A percentile compares a stretch with the other conserved stretches of the same genome.
phyloP scores from a whole-genome alignment of 225 moss, liverwort and hornwort genomes.

The Thuidium tamariscinum region DNA sequence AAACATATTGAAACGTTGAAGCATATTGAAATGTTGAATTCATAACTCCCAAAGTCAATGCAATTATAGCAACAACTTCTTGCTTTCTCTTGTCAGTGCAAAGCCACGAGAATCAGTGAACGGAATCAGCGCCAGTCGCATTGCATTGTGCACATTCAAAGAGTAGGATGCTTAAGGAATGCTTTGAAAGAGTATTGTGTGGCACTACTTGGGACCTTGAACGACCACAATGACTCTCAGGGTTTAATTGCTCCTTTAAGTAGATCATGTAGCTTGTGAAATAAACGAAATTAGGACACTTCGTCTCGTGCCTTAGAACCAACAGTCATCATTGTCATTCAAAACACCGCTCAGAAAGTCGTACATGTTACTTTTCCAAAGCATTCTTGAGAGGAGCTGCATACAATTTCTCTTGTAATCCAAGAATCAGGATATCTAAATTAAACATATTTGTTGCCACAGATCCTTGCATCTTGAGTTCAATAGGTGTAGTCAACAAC shows the following conservation, averaged over 20 bases:
- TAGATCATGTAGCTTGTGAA: neutral
- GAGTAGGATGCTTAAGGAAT: neutral
- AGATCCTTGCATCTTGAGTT: neutral
- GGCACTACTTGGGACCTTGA: too few relatives aligned
- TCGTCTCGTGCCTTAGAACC: neutral
- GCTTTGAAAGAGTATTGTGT: neutral
- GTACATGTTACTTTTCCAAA: neutral
- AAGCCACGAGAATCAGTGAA: neutral
- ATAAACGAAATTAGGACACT: neutral
- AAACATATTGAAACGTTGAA: too few relatives aligned
- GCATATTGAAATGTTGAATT: too few relatives aligned
- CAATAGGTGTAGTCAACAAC: neutral
- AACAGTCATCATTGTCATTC: neutral
- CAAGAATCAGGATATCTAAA: neutral
- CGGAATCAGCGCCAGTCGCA: neutral
- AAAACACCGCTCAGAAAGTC: too few relatives aligned
- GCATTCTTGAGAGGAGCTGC: neutral
- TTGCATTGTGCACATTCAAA: neutral
- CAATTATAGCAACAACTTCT: too few relatives aligned
- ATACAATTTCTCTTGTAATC: neutral
- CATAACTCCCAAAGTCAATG: too few relatives aligned
- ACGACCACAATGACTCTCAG: neutral
- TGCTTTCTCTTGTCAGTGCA: too few relatives aligned
- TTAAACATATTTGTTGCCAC: neutral
- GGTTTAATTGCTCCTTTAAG: too few relatives aligned